These are phyloP conservation scores for Quercus mongolica DNA, from an alignment of 306 rosid genomes.

Conservation along the genomic window DNA sequence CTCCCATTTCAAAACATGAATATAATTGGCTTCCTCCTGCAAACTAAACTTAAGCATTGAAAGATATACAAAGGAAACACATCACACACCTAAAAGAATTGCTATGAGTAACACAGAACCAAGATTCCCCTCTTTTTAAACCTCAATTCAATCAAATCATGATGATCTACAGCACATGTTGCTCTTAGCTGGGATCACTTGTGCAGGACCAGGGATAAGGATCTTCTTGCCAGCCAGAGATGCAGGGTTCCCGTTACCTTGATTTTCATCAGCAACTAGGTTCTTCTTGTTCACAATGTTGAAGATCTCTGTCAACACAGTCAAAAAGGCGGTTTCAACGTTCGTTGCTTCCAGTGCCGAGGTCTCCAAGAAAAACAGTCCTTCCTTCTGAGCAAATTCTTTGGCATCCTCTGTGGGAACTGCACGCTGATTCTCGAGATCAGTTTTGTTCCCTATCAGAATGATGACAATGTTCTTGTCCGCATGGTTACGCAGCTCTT, in stretches of 20 bases:
- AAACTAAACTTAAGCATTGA: conserved; percentile 34
- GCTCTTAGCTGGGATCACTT: conserved; percentile 72
- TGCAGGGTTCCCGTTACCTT: conserved; percentile 67
- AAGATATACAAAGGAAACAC: conserved; percentile 47
- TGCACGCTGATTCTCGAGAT: conserved; percentile 80
- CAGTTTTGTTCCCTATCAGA: conserved; percentile 83
- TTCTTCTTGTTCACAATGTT: conserved; percentile 73
- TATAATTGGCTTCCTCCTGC: conserved; percentile 33
- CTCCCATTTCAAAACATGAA: conserved; percentile 16
- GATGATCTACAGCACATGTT: conserved; percentile 61
- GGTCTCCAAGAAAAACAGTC: conserved; percentile 87
- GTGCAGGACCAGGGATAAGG: conserved; percentile 78
- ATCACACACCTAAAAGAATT: conserved; percentile 53
- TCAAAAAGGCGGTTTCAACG: conserved; percentile 83
- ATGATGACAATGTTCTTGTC: conserved; percentile 96
- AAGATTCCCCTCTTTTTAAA: conserved; percentile 26
- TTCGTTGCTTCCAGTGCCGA: conserved; percentile 84
- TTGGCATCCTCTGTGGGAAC: conserved; percentile 84
- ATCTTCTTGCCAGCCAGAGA: conserved; percentile 75
- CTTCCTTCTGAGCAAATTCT: conserved; percentile 94
- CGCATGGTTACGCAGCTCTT: conserved; percentile 88
- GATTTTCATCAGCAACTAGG: conserved; percentile 62
- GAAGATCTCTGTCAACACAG: conserved; percentile 87
- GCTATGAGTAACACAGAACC: conserved; percentile 27
- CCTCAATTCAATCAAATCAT: conserved; percentile 22